Evolutionary conservation across 352 stramenopile species (phyloP).

Genomic region (Plasmopara muralis): DNA sequence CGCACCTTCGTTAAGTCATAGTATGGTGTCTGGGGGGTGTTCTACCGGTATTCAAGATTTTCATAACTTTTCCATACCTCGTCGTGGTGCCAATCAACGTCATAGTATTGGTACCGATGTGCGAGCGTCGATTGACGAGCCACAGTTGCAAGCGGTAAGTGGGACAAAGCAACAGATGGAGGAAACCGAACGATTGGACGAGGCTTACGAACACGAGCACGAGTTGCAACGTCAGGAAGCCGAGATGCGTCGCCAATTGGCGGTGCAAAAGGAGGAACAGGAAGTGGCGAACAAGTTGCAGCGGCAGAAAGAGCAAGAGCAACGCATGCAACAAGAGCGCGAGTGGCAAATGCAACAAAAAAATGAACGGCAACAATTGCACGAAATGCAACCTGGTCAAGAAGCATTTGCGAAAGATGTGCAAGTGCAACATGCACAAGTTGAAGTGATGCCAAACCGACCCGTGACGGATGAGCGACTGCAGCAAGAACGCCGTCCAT

Average conservation of each 20-base stretch:
- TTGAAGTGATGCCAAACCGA: slow-evolving; percentile 25
- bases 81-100: slow-evolving; percentile 29
- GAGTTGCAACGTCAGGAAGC: slow-evolving; percentile 13
- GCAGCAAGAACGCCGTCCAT: slow-evolving; percentile 23
- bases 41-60: slow-evolving; percentile 57
- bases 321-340: slow-evolving; percentile 20
- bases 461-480: slow-evolving; percentile 25
- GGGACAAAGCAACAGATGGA: slow-evolving; percentile 20
- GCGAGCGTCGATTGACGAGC: slow-evolving; percentile 27
- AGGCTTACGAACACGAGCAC: slow-evolving; percentile 4
- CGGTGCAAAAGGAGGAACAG: slow-evolving; percentile 22
- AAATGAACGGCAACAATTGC: slow-evolving; percentile 14
- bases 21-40: slow-evolving; percentile 3
- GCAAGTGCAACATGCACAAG: slow-evolving; percentile 19
- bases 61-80: slow-evolving; percentile 67
- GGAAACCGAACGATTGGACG: slow-evolving; percentile 5
- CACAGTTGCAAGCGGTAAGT: slow-evolving; percentile 26
- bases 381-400: slow-evolving; percentile 20
- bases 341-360: slow-evolving; percentile 16
- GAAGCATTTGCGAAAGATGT: slow-evolving; percentile 21
- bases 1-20: slow-evolving; percentile 10
- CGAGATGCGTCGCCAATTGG: slow-evolving; percentile 21
- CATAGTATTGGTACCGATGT: slow-evolving; percentile 39
- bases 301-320: slow-evolving; percentile 23
- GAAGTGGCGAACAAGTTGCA: slow-evolving; percentile 25